phyloP scores from a whole-genome alignment of 192 early-diverging fungal genomes.

The Haplosporangium gracile region DNA sequence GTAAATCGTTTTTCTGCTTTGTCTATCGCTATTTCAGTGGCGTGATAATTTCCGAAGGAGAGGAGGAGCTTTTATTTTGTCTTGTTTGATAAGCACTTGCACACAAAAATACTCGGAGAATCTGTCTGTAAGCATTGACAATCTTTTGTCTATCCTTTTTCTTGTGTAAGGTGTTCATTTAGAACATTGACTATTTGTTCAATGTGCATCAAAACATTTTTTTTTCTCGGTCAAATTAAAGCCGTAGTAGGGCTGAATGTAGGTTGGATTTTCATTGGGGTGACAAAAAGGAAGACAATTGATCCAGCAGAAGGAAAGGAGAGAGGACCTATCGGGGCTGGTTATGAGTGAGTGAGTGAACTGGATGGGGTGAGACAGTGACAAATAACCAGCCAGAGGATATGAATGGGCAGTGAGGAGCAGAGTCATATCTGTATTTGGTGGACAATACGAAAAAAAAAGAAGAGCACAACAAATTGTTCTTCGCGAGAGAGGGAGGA shows the following conservation, averaged over 20 bases:
- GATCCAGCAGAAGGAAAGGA: background rate
- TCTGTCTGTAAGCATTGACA: background rate
- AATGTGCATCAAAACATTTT: no score
- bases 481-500: background rate
- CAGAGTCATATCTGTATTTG: slow-evolving; percentile 9
- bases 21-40: background rate
- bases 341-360: background rate
- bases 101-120: background rate
- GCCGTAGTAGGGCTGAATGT: no score
- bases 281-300: background rate
- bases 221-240: no score
- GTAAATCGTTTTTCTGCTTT: background rate
- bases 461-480: background rate
- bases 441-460: background rate
- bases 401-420: background rate
- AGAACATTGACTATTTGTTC: no score
- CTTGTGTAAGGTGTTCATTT: no score
- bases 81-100: background rate
- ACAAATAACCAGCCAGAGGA: background rate
- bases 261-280: background rate
- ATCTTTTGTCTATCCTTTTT: no score
- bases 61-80: background rate
- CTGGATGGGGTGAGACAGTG: background rate
- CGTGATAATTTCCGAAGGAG: slow-evolving; percentile 7
- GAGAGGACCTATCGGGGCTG: background rate